Conservation (phyloP, 2,329 filamentous ascomycete species). For the Pyrenophora seminiperda region DNA sequence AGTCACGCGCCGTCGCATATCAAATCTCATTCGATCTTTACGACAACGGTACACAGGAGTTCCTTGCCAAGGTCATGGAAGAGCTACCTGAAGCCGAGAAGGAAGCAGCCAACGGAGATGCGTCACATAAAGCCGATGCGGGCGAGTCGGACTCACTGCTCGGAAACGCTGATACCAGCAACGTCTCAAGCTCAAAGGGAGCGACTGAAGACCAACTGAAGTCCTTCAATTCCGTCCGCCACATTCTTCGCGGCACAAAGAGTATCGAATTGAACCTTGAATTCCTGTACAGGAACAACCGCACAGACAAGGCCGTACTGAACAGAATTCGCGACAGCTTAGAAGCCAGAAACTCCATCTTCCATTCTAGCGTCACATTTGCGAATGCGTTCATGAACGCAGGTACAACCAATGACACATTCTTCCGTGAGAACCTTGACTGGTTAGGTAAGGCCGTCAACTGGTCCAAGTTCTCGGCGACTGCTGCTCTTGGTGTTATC, state of each 20-base stretch:
- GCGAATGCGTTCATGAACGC: constrained; percentile 99
- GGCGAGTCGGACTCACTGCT: constrained; percentile 65
- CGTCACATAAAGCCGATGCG: constrained; percentile 50
- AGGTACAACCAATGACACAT: constrained; percentile 96
- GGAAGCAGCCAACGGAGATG: constrained; percentile 54
- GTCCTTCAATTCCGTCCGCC: constrained; percentile 62
- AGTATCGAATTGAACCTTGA: constrained; percentile 94
- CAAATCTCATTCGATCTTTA: constrained; percentile 98
- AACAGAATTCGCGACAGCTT: constrained; percentile 97
- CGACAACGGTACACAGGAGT: constrained; percentile 98
- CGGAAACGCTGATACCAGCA: constrained; percentile 59
- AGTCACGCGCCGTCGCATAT: constrained; percentile 84
- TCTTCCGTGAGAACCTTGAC: constrained; percentile 96
- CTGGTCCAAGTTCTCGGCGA: constrained; percentile 99
- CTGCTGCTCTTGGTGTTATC: constrained; percentile 92
- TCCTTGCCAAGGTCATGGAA: constrained; percentile 85
- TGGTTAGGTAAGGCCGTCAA: constrained; percentile 99
- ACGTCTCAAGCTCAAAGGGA: constrained; percentile 57
- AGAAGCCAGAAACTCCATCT: constrained; percentile 95
- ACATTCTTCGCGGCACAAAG: constrained; percentile 83
- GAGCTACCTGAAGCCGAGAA: constrained; percentile 65
- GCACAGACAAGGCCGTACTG: constrained; percentile 85
- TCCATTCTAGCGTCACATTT: constrained; percentile 96
- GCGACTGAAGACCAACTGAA: constrained; percentile 58
- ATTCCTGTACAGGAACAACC: constrained; percentile 95